phyloP scores from a whole-genome alignment of 1,284 basidiomycete species.

The Ceratobasidium sp. region DNA sequence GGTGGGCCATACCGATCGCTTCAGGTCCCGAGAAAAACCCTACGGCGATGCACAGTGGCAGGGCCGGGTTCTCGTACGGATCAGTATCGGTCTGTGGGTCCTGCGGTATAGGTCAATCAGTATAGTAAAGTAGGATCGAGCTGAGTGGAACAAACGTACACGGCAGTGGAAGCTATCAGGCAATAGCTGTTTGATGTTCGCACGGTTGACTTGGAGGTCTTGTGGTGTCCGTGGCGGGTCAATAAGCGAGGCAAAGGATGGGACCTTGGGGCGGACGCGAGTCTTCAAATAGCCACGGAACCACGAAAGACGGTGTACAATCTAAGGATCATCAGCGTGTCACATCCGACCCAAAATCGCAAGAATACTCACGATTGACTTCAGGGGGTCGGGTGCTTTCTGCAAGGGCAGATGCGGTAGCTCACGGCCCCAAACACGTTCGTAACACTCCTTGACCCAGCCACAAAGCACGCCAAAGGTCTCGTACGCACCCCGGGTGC shows the following conservation, averaged over 20 bases:
- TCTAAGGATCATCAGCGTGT: not conserved
- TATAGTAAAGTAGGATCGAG: not conserved
- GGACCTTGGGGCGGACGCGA: not conserved
- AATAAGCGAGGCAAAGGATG: not conserved
- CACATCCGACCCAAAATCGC: not conserved
- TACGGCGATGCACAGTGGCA: not conserved
- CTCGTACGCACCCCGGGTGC: constrained; percentile 5
- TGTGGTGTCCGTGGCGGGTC: not conserved
- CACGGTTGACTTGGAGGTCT: not conserved
- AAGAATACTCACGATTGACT: not conserved
- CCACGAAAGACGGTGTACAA: not conserved
- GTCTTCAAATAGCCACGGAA: not conserved
- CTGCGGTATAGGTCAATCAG: not conserved
- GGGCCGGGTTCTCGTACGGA: not conserved
- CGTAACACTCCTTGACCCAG: not conserved
- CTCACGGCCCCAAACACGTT: not conserved
- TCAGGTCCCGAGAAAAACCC: constrained; percentile 6
- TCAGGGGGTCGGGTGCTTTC: not conserved
- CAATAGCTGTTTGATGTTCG: not conserved
- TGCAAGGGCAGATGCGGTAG: not conserved
- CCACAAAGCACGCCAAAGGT: not conserved
- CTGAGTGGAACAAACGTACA: not conserved
- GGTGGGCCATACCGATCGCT: not conserved
- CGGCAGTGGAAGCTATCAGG: not conserved
- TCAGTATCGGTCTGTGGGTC: not conserved